Evolutionary conservation across 1,284 basidiomycete genomes (phyloP), one percentile per base, ranked within the genome.

Genomic region (Tilletia indica): DNA sequence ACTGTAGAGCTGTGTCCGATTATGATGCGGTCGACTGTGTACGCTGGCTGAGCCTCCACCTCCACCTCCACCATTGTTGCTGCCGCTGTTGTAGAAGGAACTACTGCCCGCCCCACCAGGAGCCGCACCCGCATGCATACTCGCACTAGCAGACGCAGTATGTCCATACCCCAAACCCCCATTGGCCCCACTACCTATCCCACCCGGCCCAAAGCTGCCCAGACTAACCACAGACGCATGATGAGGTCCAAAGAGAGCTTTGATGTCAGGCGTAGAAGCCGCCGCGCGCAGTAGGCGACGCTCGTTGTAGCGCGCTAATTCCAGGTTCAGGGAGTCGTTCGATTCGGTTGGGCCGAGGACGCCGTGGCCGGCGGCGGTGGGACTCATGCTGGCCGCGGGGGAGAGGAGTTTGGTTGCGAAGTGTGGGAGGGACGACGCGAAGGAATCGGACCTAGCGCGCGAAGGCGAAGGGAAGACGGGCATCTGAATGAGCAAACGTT

Each of bases 381-480:
- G 61, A 39, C 61, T 64, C 61, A 64, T 64, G 68, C 73, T 73
- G 0, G 73, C 74, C 4, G 74, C 72, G 0, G 78, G 74, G n/a
- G 81, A 82, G 70, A 82, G 74, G 2, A 97, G 90, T 86, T 96
- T 97, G 86, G 92, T 94, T 83, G 97, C 93, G 85, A 98, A 98
- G 85, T 97, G 94, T 45, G 94, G 92, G 87, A 97, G 95, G 0
- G 94, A 92, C 80, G 96, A 93, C 34, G 94, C 91, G 81, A 96
- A 96, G 4, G 93, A 94, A 83, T 97, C 95, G 38, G 91, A 91
- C 39, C 66, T 39, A 4, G 39, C 66, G 16, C 66, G 66, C 6
- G 66, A 14, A 14, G 80, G 88, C 85, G 91, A 91, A 82, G 91
- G 2, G 61, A 48, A 34, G 61, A 89, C 25, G 47, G 19, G 58